phyloP scores from a whole-genome alignment of 2,329 filamentous ascomycete genomes.

The Alternaria alternata region DNA sequence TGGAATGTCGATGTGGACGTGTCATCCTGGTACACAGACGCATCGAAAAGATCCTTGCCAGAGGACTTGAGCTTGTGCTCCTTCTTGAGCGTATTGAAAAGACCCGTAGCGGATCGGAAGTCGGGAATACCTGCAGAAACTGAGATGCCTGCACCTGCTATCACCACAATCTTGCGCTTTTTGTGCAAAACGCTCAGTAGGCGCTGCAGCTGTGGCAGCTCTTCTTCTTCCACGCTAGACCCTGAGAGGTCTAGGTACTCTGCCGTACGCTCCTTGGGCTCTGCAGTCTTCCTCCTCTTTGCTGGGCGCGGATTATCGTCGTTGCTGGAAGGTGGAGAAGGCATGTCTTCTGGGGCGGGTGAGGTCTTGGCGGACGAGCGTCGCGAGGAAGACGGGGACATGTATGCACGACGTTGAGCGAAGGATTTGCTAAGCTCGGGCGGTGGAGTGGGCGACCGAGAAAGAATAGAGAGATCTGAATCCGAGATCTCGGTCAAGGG shows the following conservation, averaged over 20 bases:
- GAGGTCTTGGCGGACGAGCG: constrained; percentile 56
- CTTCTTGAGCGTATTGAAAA: constrained; percentile 84
- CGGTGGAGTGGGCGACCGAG: constrained; percentile 45
- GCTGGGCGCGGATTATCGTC: constrained; percentile 72
- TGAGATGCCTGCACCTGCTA: constrained; percentile 95
- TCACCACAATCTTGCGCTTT: constrained; percentile 95
- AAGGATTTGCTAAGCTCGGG: constrained; percentile 41
- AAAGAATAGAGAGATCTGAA: constrained; percentile 41
- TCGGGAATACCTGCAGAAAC: constrained; percentile 97
- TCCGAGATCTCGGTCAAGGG: constrained; percentile 52
- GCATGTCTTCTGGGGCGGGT: constrained; percentile 57
- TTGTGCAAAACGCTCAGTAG: constrained; percentile 79
- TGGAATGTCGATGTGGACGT: constrained; percentile 90
- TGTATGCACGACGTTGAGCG: constrained; percentile 41
- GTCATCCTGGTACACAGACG: constrained; percentile 95
- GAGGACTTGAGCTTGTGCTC: constrained; percentile 93
- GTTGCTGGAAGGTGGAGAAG: constrained; percentile 56
- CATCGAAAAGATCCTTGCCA: constrained; percentile 95
- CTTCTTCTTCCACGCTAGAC: constrained; percentile 60
- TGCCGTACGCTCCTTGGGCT: constrained; percentile 76
- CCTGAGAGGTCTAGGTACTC: constrained; percentile 77
- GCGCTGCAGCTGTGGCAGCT: constrained; percentile 71
- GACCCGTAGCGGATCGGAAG: constrained; percentile 88
- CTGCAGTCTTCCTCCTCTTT: constrained; percentile 72
- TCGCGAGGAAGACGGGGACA: constrained; percentile 55